Evolutionary conservation across 306 rosid species (phyloP).

Genomic region (Vigna nakashimae): DNA sequence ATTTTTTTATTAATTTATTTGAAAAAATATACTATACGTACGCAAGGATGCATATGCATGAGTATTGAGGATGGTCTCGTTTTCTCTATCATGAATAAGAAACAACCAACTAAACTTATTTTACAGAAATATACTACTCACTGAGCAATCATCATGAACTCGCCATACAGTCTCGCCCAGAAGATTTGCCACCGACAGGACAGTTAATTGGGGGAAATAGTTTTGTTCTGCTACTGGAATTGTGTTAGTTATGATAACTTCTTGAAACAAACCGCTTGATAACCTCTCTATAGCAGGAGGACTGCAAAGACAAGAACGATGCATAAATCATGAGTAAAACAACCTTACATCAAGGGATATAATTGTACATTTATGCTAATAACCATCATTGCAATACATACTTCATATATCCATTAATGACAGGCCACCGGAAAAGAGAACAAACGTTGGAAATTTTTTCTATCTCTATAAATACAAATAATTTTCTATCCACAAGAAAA

Average conservation of each 20-base stretch:
- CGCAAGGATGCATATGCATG: neutral
- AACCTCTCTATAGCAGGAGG: slow-evolving; percentile 97
- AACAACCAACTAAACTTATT: slow-evolving; percentile 28
- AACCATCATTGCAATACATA: neutral
- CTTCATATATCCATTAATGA: neutral
- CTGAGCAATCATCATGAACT: slow-evolving; percentile 98
- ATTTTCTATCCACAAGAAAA: no score
- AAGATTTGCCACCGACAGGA: slow-evolving; percentile 94
- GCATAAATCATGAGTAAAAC: slow-evolving; percentile 2
- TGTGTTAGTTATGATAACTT: slow-evolving; percentile 91
- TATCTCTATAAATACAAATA: neutral
- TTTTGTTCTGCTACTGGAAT: slow-evolving; percentile 84
- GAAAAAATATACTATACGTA: neutral
- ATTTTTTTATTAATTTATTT: slow-evolving; percentile 7
- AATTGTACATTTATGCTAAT: neutral
- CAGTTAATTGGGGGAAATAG: slow-evolving; percentile 90
- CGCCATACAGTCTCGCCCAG: slow-evolving; percentile 99
- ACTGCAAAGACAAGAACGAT: slow-evolving; percentile 59
- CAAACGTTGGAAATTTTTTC: neutral
- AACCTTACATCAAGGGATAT: neutral
- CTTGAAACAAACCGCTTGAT: slow-evolving; percentile 93
- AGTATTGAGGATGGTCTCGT: slow-evolving; percentile 19
- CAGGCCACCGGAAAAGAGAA: neutral
- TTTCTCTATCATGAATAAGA: slow-evolving; percentile 36
- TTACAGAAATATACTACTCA: slow-evolving; percentile 83